A percentile compares a stretch with the other conserved stretches of the same genome.
Evolutionary conservation across 139 green algal species (phyloP).

Genomic region (Micractinium conductrix): DNA sequence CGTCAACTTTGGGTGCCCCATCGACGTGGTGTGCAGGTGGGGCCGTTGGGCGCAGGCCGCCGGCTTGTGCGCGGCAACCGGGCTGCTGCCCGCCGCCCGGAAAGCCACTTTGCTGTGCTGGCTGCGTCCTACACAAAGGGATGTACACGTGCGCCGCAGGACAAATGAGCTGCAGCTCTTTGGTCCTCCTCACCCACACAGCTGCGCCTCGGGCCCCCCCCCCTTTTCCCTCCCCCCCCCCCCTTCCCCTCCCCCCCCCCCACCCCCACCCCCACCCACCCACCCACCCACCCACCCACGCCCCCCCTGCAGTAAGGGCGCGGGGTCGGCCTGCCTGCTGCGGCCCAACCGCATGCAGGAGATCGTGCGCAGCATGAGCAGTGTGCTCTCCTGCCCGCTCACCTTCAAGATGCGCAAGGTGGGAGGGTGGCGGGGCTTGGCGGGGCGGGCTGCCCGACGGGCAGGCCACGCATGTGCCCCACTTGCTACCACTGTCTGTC

Average conservation of each 20-base stretch:
- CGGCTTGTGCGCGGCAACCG: no score
- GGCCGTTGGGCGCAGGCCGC: no score
- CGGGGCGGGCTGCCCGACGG: background rate
- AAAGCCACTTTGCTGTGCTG: no score
- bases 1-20: slow-evolving; percentile 96
- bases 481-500: background rate
- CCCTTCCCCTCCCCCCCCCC: background rate
- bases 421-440: background rate
- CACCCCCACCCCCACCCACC: background rate
- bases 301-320: slow-evolving; percentile 46
- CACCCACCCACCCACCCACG: background rate
- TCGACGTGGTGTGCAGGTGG: slow-evolving; percentile 75
- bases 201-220: background rate
- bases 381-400: slow-evolving; percentile 68
- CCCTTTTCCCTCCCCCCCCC: background rate
- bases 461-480: no score
- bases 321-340: slow-evolving; percentile 84
- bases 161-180: no score
- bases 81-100: no score
- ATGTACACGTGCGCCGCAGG: no score
- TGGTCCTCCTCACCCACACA: background rate
- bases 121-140: no score
- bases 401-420: slow-evolving; percentile 93
- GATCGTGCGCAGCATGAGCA: slow-evolving; percentile 64
- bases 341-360: slow-evolving; percentile 75